These are phyloP conservation scores for Hibiscus mutabilis DNA, from an alignment of 345 rosid genomes.

Conservation along the genomic window DNA sequence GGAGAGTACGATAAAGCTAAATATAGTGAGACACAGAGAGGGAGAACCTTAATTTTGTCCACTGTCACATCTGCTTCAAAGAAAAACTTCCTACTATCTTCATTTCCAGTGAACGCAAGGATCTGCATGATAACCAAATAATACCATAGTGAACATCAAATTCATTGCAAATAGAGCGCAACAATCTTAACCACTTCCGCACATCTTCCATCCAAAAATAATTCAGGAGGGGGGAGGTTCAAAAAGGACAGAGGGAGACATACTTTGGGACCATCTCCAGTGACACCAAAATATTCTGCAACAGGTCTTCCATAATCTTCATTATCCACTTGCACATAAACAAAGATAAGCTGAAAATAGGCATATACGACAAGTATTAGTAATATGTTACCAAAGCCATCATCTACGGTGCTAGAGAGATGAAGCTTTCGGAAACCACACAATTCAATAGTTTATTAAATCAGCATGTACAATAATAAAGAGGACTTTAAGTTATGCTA, in stretches of 20 bases:
- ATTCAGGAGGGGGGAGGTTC: neutral
- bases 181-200: neutral
- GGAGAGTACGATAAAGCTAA: neutral
- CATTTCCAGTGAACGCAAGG: conserved; percentile 83
- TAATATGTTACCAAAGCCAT: neutral
- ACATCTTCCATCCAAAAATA: neutral
- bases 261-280: conserved; percentile 62
- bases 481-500: neutral
- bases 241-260: neutral
- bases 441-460: neutral
- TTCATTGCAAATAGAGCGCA: neutral
- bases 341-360: conserved; percentile 75
- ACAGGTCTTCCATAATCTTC: conserved; percentile 93
- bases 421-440: neutral
- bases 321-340: conserved; percentile 77
- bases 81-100: conserved; percentile 61
- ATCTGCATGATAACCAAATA: conserved; percentile 35
- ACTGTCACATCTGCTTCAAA: conserved; percentile 61
- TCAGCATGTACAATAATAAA: neutral
- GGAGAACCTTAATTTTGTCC: conserved; percentile 64
- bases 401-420: neutral
- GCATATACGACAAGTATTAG: neutral
- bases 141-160: neutral
- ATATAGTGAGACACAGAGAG: conserved; percentile 7
- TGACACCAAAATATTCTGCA: conserved; percentile 84